phyloP scores from a whole-genome alignment of 192 early-diverging fungal species.

The Spizellomyces punctatus region DNA sequence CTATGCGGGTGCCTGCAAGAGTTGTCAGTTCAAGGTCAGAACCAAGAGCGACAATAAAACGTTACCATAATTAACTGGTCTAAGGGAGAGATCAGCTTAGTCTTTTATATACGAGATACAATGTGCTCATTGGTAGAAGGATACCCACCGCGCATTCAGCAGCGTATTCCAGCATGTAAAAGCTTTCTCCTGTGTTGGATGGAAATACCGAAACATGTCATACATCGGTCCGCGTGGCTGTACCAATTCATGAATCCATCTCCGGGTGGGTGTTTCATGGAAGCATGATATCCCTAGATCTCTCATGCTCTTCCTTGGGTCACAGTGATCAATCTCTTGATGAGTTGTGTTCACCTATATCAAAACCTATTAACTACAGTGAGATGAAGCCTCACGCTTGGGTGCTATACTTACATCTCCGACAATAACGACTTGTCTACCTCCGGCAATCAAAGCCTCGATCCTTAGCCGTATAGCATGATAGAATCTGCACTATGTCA shows the following conservation, averaged over 20 bases:
- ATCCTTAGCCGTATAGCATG: slow-evolving; percentile 48
- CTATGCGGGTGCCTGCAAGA: slow-evolving; percentile 68
- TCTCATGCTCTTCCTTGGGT: slow-evolving; percentile 61
- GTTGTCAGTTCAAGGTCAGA: not conserved
- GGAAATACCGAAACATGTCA: slow-evolving; percentile 68
- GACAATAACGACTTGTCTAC: slow-evolving; percentile 59
- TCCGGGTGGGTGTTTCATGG: slow-evolving; percentile 55
- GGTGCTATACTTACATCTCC: slow-evolving; percentile 51
- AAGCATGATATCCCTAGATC: slow-evolving; percentile 58
- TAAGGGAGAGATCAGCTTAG: not conserved
- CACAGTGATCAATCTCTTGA: slow-evolving; percentile 70
- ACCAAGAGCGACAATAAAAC: not conserved
- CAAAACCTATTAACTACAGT: not conserved
- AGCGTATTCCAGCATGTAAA: slow-evolving; percentile 76
- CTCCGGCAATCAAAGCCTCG: slow-evolving; percentile 48
- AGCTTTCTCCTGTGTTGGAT: slow-evolving; percentile 52
- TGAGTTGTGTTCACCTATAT: slow-evolving; percentile 60
- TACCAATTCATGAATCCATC: slow-evolving; percentile 69
- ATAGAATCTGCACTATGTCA: slow-evolving; percentile 18
- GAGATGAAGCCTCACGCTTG: not conserved
- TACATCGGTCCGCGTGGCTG: slow-evolving; percentile 61
- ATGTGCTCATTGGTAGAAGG: slow-evolving; percentile 4
- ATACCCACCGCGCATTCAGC: slow-evolving; percentile 63
- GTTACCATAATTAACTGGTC: slow-evolving; percentile 46
- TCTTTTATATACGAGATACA: not conserved